phyloP scores from a whole-genome alignment of 1,284 basidiomycete genomes.

The Cutaneotrichosporon daszewskae region DNA sequence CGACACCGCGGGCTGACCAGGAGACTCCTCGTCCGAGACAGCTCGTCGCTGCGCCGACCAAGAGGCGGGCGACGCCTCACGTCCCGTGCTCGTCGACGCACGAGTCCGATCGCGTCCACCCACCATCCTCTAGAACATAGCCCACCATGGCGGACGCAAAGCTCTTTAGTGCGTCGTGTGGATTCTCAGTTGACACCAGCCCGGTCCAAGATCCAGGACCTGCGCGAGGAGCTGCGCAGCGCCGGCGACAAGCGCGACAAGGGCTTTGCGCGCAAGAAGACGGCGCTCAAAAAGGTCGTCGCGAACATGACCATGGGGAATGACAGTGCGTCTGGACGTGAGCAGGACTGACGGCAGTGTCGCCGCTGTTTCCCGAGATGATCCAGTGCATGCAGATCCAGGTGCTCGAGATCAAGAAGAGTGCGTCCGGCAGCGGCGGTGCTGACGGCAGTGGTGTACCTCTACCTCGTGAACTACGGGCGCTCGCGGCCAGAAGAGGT shows the following conservation, averaged over 20 bases:
- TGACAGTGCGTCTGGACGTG: conserved; percentile 69
- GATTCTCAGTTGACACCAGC: neutral
- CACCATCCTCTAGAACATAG: no score
- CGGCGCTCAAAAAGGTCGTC: conserved; percentile 88
- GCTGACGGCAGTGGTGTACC: conserved; percentile 71
- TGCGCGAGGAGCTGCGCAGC: conserved; percentile 70
- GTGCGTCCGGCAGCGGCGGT: conserved; percentile 50
- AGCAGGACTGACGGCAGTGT: conserved; percentile 60
- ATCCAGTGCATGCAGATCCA: conserved; percentile 81
- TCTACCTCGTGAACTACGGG: conserved; percentile 97
- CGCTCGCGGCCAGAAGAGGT: conserved; percentile 93
- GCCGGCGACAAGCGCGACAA: conserved; percentile 84
- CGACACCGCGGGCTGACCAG: no score
- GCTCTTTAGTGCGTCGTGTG: conserved; percentile 40
- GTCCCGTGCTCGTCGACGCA: no score
- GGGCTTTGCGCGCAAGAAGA: conserved; percentile 84
- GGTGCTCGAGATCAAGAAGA: conserved; percentile 96
- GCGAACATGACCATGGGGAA: conserved; percentile 96
- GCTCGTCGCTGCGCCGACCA: no score
- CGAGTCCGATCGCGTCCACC: no score
- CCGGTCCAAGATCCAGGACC: conserved; percentile 86
- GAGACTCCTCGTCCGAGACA: no score
- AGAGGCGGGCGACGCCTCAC: no score
- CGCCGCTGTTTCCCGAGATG: conserved; percentile 90
- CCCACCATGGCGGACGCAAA: conserved; percentile 48